Percentiles rank a stretch among this genome's conserved stretches.
These are phyloP conservation scores for Ophiostoma montium DNA, from an alignment of 2,329 filamentous ascomycete species.

Conservation along the genomic window DNA sequence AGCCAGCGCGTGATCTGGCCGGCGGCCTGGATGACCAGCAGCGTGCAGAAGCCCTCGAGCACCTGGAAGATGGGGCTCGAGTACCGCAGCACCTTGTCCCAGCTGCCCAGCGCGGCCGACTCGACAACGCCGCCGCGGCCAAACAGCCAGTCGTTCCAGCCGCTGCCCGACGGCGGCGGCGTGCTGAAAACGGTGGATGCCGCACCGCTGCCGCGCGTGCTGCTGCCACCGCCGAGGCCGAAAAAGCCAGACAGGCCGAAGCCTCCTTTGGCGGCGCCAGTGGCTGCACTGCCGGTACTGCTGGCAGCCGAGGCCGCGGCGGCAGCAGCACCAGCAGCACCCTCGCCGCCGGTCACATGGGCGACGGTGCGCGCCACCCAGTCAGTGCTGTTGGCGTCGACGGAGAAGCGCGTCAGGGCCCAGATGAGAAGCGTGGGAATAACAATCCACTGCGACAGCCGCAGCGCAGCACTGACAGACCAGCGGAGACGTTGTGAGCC, in stretches of 20 bases:
- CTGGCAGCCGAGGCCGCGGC: background rate
- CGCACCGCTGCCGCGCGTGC: background rate
- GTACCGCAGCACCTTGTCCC: constrained; percentile 80
- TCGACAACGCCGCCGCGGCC: constrained; percentile 75
- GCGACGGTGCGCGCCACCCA: constrained; percentile 15
- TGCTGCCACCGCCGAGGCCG: constrained; percentile 3
- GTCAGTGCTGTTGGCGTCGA: constrained; percentile 50
- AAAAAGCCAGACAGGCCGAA: constrained; percentile 7
- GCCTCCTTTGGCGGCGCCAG: background rate
- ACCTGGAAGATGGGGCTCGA: constrained; percentile 92
- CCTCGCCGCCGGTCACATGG: constrained; percentile 9
- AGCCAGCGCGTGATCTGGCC: constrained; percentile 92
- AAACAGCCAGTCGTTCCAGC: constrained; percentile 72
- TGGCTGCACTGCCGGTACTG: background rate
- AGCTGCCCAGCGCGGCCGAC: constrained; percentile 64
- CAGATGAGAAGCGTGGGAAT: constrained; percentile 82
- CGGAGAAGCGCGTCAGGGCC: constrained; percentile 88
- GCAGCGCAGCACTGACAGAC: constrained; percentile 53
- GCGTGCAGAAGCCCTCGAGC: constrained; percentile 87
- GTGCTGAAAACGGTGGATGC: background rate
- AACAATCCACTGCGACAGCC: constrained; percentile 71
- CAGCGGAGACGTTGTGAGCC: constrained; percentile 56
- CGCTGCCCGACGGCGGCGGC: constrained; percentile 39
- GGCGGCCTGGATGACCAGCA: constrained; percentile 87
- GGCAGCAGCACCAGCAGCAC: too few species aligned